Percentiles rank a stretch among this genome's conserved stretches.
phyloP scores from a whole-genome alignment of 2,329 filamentous ascomycete genomes.

The Curvularia sp. region DNA sequence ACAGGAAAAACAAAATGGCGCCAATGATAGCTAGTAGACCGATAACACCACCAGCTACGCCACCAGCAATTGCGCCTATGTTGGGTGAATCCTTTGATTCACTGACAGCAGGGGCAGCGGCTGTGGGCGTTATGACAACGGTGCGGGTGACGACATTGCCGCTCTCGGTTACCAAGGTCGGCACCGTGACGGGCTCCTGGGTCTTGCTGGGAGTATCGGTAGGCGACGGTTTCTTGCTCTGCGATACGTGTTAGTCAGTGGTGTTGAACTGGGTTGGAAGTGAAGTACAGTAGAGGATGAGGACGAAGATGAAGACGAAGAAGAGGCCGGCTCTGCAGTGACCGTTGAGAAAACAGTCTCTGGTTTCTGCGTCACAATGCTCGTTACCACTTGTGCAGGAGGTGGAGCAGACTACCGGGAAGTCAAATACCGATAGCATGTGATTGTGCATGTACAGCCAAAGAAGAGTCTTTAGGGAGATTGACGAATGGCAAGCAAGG shows the following conservation, averaged over 20 bases:
- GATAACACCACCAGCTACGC: constrained; percentile 53
- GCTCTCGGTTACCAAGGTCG: constrained; percentile 53
- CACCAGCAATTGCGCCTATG: constrained; percentile 55
- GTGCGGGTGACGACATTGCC: constrained; percentile 55
- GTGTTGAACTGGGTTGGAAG: constrained; percentile 16
- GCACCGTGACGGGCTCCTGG: constrained; percentile 29
- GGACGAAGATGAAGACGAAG: constrained; percentile 12
- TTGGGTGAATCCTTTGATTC: constrained; percentile 31
- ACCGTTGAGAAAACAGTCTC: constrained; percentile 40
- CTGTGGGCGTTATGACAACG: constrained; percentile 49
- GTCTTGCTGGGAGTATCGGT: constrained; percentile 20
- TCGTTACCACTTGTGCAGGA: constrained; percentile 37
- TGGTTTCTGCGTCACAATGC: constrained; percentile 29
- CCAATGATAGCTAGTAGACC: constrained; percentile 48
- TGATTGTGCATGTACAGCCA: constrained; percentile 5
- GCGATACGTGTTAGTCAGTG: constrained; percentile 17
- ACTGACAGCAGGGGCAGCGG: constrained; percentile 22
- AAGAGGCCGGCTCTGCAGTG: constrained; percentile 26
- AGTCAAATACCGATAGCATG: constrained; percentile 40
- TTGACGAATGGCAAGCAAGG: constrained; percentile 6
- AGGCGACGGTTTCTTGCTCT: constrained; percentile 26
- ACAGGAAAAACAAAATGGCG: constrained; percentile 50
- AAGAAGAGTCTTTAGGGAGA: background rate
- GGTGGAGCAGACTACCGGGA: constrained; percentile 44
- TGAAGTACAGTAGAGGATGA: constrained; percentile 27